Conservation (phyloP, 2,329 filamentous ascomycete genomes). For the Colletotrichum sp. region DNA sequence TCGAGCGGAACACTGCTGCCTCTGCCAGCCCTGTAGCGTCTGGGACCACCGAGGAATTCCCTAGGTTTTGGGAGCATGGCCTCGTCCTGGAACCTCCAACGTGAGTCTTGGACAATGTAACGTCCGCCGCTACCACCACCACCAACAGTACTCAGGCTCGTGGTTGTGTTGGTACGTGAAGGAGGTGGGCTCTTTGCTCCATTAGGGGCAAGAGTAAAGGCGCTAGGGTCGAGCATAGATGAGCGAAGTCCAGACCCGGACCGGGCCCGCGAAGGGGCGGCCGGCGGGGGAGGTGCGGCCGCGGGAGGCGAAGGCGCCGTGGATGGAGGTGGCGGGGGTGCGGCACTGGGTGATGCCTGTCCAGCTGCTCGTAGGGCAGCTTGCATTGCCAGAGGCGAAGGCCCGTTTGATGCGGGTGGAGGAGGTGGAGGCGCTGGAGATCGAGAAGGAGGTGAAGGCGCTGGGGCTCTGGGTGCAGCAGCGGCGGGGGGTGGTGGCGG, state of each 20-base stretch:
- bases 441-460: slow-evolving; percentile 41
- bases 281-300: slow-evolving; percentile 33
- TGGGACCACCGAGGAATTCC: slow-evolving; percentile 75
- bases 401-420: slow-evolving; percentile 35
- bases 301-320: slow-evolving; percentile 47
- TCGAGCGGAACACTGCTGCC: slow-evolving; percentile 95
- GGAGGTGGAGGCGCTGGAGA: slow-evolving; percentile 38
- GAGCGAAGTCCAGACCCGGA: slow-evolving; percentile 55
- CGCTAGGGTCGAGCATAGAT: slow-evolving; percentile 75
- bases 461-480: slow-evolving; percentile 36
- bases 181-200: slow-evolving; percentile 59
- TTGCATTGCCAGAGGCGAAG: slow-evolving; percentile 47
- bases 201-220: slow-evolving; percentile 75
- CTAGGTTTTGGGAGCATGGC: slow-evolving; percentile 83
- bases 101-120: slow-evolving; percentile 73
- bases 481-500: slow-evolving; percentile 48
- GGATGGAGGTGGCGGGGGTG: slow-evolving; percentile 40
- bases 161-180: slow-evolving; percentile 37
- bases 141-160: neutral
- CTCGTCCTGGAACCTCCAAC: slow-evolving; percentile 90
- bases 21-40: slow-evolving; percentile 86
- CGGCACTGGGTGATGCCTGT: slow-evolving; percentile 41
- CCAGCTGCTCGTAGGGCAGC: slow-evolving; percentile 49
- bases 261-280: slow-evolving; percentile 41
- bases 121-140: slow-evolving; percentile 34